Conservation (phyloP, 192 early-diverging fungal species). For the Linnemannia schmuckeri region DNA sequence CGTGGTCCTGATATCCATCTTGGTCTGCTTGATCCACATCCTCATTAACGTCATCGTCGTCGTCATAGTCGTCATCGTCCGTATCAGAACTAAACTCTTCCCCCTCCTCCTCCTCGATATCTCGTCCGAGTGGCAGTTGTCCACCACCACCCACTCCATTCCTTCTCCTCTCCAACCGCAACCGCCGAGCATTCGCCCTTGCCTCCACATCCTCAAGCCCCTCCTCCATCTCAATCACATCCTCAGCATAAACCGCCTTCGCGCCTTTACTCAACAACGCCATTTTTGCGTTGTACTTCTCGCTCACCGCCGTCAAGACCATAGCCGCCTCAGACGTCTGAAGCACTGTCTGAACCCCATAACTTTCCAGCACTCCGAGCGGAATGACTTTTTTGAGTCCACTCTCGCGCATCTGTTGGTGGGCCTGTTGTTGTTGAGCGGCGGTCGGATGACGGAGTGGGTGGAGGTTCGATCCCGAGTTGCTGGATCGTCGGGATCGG, state of each 20-base stretch:
- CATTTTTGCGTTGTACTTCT: neutral
- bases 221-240: slow-evolving; percentile 50
- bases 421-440: slow-evolving; percentile 15
- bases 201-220: slow-evolving; percentile 24
- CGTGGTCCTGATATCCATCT: neutral
- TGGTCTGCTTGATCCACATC: neutral
- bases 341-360: slow-evolving; percentile 36
- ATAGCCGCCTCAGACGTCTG: slow-evolving; percentile 24
- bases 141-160: neutral
- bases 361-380: slow-evolving; percentile 31
- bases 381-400: slow-evolving; percentile 37
- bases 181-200: slow-evolving; percentile 8
- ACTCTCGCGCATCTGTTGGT: slow-evolving; percentile 2
- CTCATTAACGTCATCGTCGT: neutral
- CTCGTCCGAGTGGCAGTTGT: neutral
- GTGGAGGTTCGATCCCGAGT: too few relatives aligned
- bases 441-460: neutral
- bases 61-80: neutral
- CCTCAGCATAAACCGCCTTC: slow-evolving; percentile 19
- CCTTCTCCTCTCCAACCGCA: slow-evolving; percentile 9
- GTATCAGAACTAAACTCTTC: neutral
- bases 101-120: neutral
- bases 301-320: neutral
- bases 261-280: neutral
- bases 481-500: slow-evolving; percentile 17